Evolutionary conservation across 208 protist species (phyloP).

Genomic region (Trichomonas tenax): DNA sequence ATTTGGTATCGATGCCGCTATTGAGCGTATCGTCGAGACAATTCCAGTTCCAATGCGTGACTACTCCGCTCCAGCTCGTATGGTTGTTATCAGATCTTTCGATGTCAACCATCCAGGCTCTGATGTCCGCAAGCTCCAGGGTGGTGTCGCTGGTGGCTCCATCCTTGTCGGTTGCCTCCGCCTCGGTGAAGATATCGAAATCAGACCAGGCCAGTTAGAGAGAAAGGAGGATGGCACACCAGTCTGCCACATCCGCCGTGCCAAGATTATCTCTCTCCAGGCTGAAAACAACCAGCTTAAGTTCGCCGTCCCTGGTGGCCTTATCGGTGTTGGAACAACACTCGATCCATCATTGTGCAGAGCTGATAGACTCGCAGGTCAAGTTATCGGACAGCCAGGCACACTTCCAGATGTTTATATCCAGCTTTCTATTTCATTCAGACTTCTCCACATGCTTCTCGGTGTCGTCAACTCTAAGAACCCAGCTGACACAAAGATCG

Average conservation of each 20-base stretch:
- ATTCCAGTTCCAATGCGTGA: constrained; percentile 87
- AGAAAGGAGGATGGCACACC: constrained; percentile 50
- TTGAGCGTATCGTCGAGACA: constrained; percentile 78
- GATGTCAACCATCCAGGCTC: constrained; percentile 98
- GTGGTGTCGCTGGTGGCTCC: constrained; percentile 74
- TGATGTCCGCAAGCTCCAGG: constrained; percentile 62
- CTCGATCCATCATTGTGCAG: constrained; percentile 96
- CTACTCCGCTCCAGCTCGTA: constrained; percentile 64
- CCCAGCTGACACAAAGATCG: constrained; percentile 39
- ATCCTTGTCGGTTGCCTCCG: constrained; percentile 86
- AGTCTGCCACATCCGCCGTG: constrained; percentile 78
- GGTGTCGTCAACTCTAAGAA: constrained; percentile 62
- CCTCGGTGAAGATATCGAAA: constrained; percentile 92
- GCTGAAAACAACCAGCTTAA: constrained; percentile 83
- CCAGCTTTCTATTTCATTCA: constrained; percentile 89
- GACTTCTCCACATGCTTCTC: constrained; percentile 81
- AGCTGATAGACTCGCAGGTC: constrained; percentile 88
- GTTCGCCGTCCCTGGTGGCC: constrained; percentile 66
- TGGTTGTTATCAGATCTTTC: constrained; percentile 99
- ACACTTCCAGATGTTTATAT: constrained; percentile 82
- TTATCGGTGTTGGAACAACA: constrained; percentile 79
- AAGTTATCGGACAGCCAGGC: constrained; percentile 58
- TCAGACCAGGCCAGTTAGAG: constrained; percentile 82
- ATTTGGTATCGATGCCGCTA: constrained; percentile 93
- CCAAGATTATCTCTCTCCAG: constrained; percentile 55